phyloP scores from a whole-genome alignment of 345 rosid genomes.

The Turnera subulata region DNA sequence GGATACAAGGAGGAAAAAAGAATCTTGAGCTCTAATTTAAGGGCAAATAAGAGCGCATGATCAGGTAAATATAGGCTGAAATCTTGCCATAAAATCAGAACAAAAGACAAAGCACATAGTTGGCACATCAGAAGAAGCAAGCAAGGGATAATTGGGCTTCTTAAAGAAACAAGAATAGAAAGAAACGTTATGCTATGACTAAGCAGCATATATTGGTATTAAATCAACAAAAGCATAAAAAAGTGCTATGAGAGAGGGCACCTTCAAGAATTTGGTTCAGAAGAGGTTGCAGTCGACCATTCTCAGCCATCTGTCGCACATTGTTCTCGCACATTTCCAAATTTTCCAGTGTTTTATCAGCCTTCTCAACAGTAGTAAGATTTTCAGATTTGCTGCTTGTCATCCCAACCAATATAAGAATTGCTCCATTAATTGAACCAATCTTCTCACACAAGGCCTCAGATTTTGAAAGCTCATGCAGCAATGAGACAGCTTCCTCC shows the following conservation, averaged over 20 bases:
- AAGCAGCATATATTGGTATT: neutral
- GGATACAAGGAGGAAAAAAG: too few relatives aligned
- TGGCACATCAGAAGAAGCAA: neutral
- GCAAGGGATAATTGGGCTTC: too few relatives aligned
- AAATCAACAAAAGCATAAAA: conserved; percentile 14
- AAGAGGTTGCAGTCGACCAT: conserved; percentile 82
- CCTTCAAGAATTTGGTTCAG: conserved; percentile 79
- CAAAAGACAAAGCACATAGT: neutral
- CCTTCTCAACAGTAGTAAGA: conserved; percentile 75
- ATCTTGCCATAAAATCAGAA: neutral
- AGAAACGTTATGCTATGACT: too few relatives aligned
- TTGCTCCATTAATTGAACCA: conserved; percentile 84
- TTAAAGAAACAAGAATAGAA: too few relatives aligned
- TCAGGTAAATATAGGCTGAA: too few relatives aligned
- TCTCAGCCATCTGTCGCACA: conserved; percentile 88
- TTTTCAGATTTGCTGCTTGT: conserved; percentile 87
- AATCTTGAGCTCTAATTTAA: too few relatives aligned
- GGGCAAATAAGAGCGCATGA: too few relatives aligned
- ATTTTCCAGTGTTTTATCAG: conserved; percentile 71
- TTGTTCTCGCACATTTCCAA: conserved; percentile 75
- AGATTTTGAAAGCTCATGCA: conserved; percentile 84
- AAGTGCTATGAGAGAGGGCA: conserved; percentile 19
- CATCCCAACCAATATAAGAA: conserved; percentile 86
- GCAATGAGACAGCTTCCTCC: conserved; percentile 80
- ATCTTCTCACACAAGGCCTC: conserved; percentile 83